Evolutionary conservation across 192 early-diverging fungal genomes (phyloP).

Genomic region (Backusella westeae): DNA sequence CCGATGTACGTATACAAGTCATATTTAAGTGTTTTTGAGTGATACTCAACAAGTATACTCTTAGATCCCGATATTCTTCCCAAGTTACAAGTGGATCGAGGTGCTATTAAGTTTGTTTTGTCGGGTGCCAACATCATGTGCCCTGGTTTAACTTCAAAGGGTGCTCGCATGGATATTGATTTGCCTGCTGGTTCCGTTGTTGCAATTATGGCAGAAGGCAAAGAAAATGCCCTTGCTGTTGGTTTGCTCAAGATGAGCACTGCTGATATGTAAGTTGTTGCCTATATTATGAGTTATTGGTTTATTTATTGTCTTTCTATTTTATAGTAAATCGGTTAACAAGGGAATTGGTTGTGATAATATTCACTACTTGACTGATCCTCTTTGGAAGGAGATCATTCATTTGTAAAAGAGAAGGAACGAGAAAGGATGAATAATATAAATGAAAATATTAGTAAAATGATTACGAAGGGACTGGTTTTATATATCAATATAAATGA

Average conservation of each 20-base stretch:
- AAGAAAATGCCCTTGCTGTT: slow-evolving; percentile 90
- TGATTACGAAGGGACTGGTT: too few species aligned
- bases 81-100: slow-evolving; percentile 88
- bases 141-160: slow-evolving; percentile 93
- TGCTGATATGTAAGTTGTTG: slow-evolving; percentile 73
- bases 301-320: slow-evolving; percentile 11
- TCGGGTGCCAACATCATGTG: slow-evolving; percentile 99
- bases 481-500: too few species aligned
- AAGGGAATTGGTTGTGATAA: slow-evolving; percentile 90
- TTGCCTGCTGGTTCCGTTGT: slow-evolving; percentile 75
- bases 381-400: slow-evolving; percentile 65
- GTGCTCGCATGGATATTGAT: slow-evolving; percentile 75
- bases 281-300: neutral
- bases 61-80: slow-evolving; percentile 90
- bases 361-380: slow-evolving; percentile 86
- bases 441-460: neutral
- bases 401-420: slow-evolving; percentile 12
- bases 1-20: slow-evolving; percentile 60
- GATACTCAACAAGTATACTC: neutral
- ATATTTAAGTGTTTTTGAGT: neutral
- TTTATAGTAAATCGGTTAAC: slow-evolving; percentile 58
- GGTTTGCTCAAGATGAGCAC: slow-evolving; percentile 88
- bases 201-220: slow-evolving; percentile 93
- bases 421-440: neutral
- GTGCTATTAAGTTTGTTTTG: slow-evolving; percentile 98